Percentiles rank a stretch among this genome's conserved stretches.
Conservation (phyloP, 345 rosid species). For the Mangifera indica region DNA sequence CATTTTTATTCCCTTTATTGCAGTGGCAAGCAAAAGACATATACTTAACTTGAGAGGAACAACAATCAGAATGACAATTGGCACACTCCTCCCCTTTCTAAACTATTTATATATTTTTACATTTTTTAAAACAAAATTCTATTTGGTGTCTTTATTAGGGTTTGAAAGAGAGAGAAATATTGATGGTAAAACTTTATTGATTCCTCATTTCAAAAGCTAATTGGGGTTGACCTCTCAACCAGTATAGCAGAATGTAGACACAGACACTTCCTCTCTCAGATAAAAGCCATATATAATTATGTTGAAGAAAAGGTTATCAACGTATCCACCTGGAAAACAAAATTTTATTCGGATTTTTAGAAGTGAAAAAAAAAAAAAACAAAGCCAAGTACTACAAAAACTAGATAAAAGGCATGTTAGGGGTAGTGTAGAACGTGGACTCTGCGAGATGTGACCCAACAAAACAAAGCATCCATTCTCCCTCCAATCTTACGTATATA, state of each 20-base stretch:
- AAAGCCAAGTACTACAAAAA: not conserved
- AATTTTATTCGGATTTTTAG: conserved; percentile 13
- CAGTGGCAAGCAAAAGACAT: conserved; percentile 45
- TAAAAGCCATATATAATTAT: conserved; percentile 10
- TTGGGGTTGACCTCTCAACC: conserved; percentile 34
- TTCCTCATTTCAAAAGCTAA: conserved; percentile 22
- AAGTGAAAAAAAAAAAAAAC: not conserved
- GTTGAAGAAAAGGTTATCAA: conserved; percentile 13
- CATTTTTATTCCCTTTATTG: conserved; percentile 31
- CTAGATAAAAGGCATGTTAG: conserved; percentile 32
- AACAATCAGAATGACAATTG: conserved; percentile 6
- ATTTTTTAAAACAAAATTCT: too few species aligned
- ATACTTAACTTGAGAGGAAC: conserved; percentile 35
- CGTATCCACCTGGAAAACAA: conserved; percentile 5
- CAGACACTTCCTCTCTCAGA: not conserved
- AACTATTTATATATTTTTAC: too few species aligned
- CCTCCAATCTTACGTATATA: conserved; percentile 24
- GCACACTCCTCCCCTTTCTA: not conserved
- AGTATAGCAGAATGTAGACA: conserved; percentile 10
- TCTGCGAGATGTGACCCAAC: conserved; percentile 32
- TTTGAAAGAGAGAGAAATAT: not conserved
- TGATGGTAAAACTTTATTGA: not conserved
- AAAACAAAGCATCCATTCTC: not conserved
- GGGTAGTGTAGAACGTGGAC: conserved; percentile 47
- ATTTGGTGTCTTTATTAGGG: not conserved